Base-by-base conservation (phyloP, 73 alveolate species). In the Symbiodinium pilosum region DNA sequence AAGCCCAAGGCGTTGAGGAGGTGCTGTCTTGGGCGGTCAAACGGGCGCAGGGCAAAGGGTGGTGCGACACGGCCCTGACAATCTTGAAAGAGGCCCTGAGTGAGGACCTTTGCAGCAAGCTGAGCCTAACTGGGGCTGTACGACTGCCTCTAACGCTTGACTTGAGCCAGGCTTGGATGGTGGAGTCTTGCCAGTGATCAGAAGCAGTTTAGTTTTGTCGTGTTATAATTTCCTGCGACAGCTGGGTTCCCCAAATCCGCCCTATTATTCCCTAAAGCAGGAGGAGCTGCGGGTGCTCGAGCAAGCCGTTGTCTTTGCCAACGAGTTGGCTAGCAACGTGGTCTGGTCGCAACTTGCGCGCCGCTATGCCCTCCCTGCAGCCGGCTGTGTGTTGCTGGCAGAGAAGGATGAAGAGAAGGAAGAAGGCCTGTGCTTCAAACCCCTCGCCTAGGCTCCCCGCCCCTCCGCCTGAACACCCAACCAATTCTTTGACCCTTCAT, bases 1-100 rank as follows among this genome's bases (percentile, higher is more conserved):
- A 85, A 28, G 39, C 34, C 14, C 34, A 43, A 6, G 93, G 93
- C 14, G 4, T 38, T 9, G 83, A 85, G 51, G n/a, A 36, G 34
- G 21, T 28, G 44, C 20, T 85, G 40, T 12, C 36, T 8, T 85
- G 93, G 93, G 59, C 40, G 36, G 83, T 47, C 21, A 42, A 12
- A 2, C 43, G 93, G 2, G 93, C 93, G 9, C 34, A 47, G 12
- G 34, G 93, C 52, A 7, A 6, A 0, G n/a, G 73, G 0, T 87
- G 95, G 95, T 87, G 95, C 71, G 3, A 18, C 8, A 87, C 86
- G 0, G 95, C 86, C 16, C n/a, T 39, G 51, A 43, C 21, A 1
- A 54, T 87, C 56, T 20, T 83, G 56, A 18, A 7, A 34, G 34
- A 39, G 38, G 68, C 38, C 20, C 20, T 39, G 18, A 24, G 0